Evolutionary conservation across 2,329 filamentous ascomycete genomes (phyloP), one percentile per base, ranked within the genome.

Genomic region (Trichoderma cornu-damae): DNA sequence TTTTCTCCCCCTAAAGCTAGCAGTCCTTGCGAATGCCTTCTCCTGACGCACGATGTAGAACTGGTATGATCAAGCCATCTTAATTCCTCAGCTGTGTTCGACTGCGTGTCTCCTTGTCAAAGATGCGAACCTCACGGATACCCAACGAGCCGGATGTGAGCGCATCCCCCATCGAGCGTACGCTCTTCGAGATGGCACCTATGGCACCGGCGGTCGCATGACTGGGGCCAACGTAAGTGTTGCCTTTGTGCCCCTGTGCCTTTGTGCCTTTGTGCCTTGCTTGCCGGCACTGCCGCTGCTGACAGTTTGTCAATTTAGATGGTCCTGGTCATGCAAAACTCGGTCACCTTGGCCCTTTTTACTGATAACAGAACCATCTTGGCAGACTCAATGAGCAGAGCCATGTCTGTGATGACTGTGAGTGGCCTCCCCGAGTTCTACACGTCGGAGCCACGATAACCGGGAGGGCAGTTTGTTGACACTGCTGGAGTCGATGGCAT

Each of bases 321-420:
- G 3, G 62, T 65, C 8, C 43, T 64, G n/a, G 60, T 65, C 1
- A 61, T 65, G 57, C 64, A 65, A 48, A 65, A 64, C 30, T 63
- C 62, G 1, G 61, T 62, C 32, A 64, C 61, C 28, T 34, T 65
- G 50, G 63, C 62, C 1, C 55, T 65, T 20, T 64, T 62, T 40
- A 63, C 59, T 3, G 43, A 60, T 8, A 64, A 65, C 16, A 62
- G 57, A 12, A 62, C 64, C 8, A 61, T 65, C 40, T 35, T 64
- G 16, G 37, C 48, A 14, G 62, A 61, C 28, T 60, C 61, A 4
- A 60, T 61, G 42, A 46, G 46, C 9, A 40, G 63, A 18, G 60
- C 63, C 28, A 61, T 64, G 44, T 30, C 51, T 5, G 56, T 58
- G 20, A 65, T 65, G 60, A 62, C 59, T 26, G 63, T 64, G 38